Evolutionary conservation across 345 rosid species (phyloP).

Genomic region (Bruguiera sexangula): DNA sequence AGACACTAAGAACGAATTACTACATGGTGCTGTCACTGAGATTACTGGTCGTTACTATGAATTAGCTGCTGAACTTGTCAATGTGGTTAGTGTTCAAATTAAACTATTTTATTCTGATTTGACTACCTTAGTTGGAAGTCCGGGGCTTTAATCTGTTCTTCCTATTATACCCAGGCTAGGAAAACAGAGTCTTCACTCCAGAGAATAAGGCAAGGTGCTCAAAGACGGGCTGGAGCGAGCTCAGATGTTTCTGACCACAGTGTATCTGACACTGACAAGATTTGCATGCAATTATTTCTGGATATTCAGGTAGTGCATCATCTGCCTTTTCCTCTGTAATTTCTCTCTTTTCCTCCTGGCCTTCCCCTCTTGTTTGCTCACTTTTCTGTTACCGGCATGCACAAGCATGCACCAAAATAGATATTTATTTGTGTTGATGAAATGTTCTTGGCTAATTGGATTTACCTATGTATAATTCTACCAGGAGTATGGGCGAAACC

Average conservation of each 20-base stretch:
- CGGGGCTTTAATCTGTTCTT: constrained; percentile 1
- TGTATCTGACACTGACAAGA: constrained; percentile 80
- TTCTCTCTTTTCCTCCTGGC: background rate
- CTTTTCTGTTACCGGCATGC: background rate
- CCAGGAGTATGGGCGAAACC: constrained; percentile 87
- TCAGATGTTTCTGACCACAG: constrained; percentile 73
- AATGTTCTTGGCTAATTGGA: background rate
- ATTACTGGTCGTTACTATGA: constrained; percentile 78
- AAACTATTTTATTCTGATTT: background rate
- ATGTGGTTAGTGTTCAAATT: constrained; percentile 54
- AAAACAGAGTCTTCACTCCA: constrained; percentile 85
- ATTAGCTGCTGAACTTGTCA: constrained; percentile 73
- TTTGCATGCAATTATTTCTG: constrained; percentile 90
- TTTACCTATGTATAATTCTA: constrained; percentile 1
- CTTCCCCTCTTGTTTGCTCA: background rate
- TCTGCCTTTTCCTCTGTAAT: background rate
- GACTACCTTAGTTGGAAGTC: background rate
- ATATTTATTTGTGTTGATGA: background rate
- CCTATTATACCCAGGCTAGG: constrained; percentile 54
- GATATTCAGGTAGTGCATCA: constrained; percentile 72
- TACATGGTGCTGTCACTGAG: constrained; percentile 54
- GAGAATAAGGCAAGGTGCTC: constrained; percentile 87
- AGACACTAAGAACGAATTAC: constrained; percentile 51
- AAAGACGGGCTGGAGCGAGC: constrained; percentile 84
- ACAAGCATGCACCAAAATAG: background rate